These are phyloP conservation scores for Coniferiporia sulphurascens DNA, from an alignment of 1,284 basidiomycete species.

Conservation along the genomic window DNA sequence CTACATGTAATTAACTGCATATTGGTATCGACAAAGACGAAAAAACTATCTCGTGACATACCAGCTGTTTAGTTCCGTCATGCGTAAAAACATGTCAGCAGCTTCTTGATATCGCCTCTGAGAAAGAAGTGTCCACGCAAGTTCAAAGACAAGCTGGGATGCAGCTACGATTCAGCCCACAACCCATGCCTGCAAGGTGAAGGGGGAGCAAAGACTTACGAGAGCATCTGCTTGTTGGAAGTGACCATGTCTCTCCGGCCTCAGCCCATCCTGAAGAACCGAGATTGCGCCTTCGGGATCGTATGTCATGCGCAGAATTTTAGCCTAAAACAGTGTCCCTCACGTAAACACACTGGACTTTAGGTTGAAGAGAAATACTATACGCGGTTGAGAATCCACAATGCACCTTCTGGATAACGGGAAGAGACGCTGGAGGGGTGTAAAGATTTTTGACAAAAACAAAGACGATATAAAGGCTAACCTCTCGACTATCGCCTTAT, in stretches of 20 bases:
- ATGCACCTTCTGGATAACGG: slow-evolving; percentile 60
- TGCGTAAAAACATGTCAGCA: slow-evolving; percentile 56
- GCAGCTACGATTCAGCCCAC: not conserved
- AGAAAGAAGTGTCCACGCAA: slow-evolving; percentile 69
- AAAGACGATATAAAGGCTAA: slow-evolving; percentile 25
- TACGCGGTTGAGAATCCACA: slow-evolving; percentile 74
- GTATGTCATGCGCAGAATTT: slow-evolving; percentile 65
- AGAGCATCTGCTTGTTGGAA: slow-evolving; percentile 71
- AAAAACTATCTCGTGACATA: slow-evolving; percentile 26
- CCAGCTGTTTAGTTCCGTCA: slow-evolving; percentile 69
- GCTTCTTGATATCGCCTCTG: slow-evolving; percentile 62
- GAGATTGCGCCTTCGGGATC: slow-evolving; percentile 59
- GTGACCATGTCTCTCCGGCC: slow-evolving; percentile 41
- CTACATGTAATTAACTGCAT: slow-evolving; percentile 30
- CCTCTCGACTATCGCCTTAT: slow-evolving; percentile 58
- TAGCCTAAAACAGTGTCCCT: slow-evolving; percentile 43
- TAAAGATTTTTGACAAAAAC: slow-evolving; percentile 3
- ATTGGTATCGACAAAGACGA: not conserved
- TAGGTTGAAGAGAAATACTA: slow-evolving; percentile 16
- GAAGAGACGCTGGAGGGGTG: slow-evolving; percentile 37
- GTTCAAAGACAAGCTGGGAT: slow-evolving; percentile 62
- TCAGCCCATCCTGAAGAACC: slow-evolving; percentile 55
- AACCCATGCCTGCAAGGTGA: not conserved
- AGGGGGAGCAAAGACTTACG: slow-evolving; percentile 32
- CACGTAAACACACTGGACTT: not conserved